Base-by-base conservation (phyloP, 345 rosid genomes). In the Zanthoxylum bungeanum region DNA sequence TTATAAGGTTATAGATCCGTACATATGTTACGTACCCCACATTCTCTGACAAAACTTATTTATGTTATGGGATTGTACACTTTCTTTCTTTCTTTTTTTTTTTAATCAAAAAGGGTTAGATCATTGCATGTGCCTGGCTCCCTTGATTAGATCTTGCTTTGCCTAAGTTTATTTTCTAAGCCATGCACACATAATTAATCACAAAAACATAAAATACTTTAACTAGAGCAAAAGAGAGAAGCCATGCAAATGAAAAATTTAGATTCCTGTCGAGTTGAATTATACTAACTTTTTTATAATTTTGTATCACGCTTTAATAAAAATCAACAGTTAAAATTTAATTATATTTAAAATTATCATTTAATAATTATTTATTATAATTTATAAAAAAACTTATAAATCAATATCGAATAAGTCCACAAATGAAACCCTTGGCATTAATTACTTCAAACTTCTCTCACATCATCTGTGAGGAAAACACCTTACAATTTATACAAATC, bases 381-480 rank as follows among this genome's bases (percentile, higher is more conserved):
- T n/a, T n/a, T n/a, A n/a, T n/a, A n/a, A n/a, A n/a, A n/a, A n/a
- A n/a, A n/a, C n/a, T n/a, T n/a, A n/a, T n/a, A n/a, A n/a, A n/a
- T n/a, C n/a, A n/a, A n/a, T n/a, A n/a, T n/a, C n/a, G n/a, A n/a
- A n/a, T n/a, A n/a, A n/a, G n/a, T n/a, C n/a, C n/a, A n/a, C 5
- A 44, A 44, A 44, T 44, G 19, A 9, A 24, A 17, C 16, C 58
- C 17, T 77, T 77, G 27, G 72, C 70, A 68, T 37, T 69, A 74
- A 68, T 44, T 67, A 76, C 4, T 44, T 12, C 12, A 14, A 44
- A 83, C 80, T 81, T 86, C 96, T 83, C 93, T 85, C 87, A 72
- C 87, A 78, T 81, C 70, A 79, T 75, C 84, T 70, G 82, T 64
- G 88, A 90, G 96, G 92, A 87, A 85, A 87, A 85, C 83, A 60